phyloP scores from a whole-genome alignment of 2,329 filamentous ascomycete genomes.

The Colletotrichum costaricense region DNA sequence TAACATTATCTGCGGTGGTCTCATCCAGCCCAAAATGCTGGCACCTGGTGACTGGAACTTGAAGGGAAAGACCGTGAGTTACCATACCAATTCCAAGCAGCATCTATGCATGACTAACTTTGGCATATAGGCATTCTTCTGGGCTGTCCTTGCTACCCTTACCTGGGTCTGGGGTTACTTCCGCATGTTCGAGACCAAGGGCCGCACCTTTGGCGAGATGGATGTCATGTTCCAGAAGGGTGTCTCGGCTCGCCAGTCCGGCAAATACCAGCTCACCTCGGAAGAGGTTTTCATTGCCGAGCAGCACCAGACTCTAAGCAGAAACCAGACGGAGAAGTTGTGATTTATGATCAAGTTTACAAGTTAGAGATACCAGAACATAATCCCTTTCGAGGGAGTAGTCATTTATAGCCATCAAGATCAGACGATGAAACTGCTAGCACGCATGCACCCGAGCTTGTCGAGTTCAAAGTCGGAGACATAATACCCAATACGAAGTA shows the following conservation, averaged over 20 bases:
- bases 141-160: slow-evolving; percentile 49
- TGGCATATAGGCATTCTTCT: slow-evolving; percentile 52
- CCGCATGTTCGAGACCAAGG: slow-evolving; percentile 57
- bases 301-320: slow-evolving; percentile 6
- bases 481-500: slow-evolving; percentile 12
- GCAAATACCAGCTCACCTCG: slow-evolving; percentile 47
- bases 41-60: slow-evolving; percentile 53
- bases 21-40: slow-evolving; percentile 52
- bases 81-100: slow-evolving; percentile 9
- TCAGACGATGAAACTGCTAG: background rate
- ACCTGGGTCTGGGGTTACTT: slow-evolving; percentile 55
- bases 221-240: slow-evolving; percentile 55
- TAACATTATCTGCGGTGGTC: slow-evolving; percentile 53
- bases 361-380: slow-evolving; percentile 16
- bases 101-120: slow-evolving; percentile 20
- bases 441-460: background rate
- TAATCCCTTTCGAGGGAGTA: background rate
- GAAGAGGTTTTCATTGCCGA: slow-evolving; percentile 44
- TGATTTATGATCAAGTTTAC: background rate
- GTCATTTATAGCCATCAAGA: slow-evolving; percentile 19
- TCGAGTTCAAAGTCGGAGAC: background rate
- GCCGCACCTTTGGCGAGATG: slow-evolving; percentile 57
- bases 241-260: slow-evolving; percentile 52
- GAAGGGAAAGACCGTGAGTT: slow-evolving; percentile 49
- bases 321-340: slow-evolving; percentile 17